Evolutionary conservation across 2,329 filamentous ascomycete genomes (phyloP).

Genomic region (Talaromyces sp.): DNA sequence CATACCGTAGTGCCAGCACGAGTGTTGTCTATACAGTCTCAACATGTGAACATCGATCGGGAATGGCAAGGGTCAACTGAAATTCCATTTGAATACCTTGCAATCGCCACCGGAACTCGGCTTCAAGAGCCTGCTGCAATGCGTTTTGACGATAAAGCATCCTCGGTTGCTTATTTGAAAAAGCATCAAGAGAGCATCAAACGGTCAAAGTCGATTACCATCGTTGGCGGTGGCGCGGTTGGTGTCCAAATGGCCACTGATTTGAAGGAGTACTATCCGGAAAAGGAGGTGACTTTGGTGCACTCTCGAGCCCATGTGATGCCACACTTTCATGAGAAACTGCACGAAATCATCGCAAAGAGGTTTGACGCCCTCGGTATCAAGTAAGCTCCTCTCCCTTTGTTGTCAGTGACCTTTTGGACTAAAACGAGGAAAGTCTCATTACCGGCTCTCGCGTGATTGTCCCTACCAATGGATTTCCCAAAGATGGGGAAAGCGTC

Average conservation of each 20-base stretch:
- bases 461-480: slow-evolving; percentile 23
- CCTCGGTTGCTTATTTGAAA: slow-evolving; percentile 27
- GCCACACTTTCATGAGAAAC: slow-evolving; percentile 25
- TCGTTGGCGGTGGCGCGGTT: slow-evolving; percentile 46
- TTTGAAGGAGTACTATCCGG: slow-evolving; percentile 42
- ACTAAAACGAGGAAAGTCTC: slow-evolving; percentile 13
- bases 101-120: slow-evolving; percentile 28
- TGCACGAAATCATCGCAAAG: slow-evolving; percentile 25
- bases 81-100: slow-evolving; percentile 28
- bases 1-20: slow-evolving; percentile 28
- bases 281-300: slow-evolving; percentile 43
- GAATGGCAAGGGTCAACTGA: slow-evolving; percentile 27
- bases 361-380: slow-evolving; percentile 30
- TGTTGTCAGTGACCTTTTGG: neutral
- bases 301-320: slow-evolving; percentile 40
- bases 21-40: slow-evolving; percentile 22
- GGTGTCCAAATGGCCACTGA: slow-evolving; percentile 48
- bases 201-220: slow-evolving; percentile 23
- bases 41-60: slow-evolving; percentile 25
- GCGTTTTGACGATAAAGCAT: slow-evolving; percentile 26
- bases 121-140: slow-evolving; percentile 29
- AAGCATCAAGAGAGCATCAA: slow-evolving; percentile 26
- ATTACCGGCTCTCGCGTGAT: slow-evolving; percentile 25
- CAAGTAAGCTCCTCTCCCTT: slow-evolving; percentile 11
- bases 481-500: slow-evolving; percentile 18